Conservation (phyloP, 441 rosid genomes). For the Biscutella laevigata region DNA sequence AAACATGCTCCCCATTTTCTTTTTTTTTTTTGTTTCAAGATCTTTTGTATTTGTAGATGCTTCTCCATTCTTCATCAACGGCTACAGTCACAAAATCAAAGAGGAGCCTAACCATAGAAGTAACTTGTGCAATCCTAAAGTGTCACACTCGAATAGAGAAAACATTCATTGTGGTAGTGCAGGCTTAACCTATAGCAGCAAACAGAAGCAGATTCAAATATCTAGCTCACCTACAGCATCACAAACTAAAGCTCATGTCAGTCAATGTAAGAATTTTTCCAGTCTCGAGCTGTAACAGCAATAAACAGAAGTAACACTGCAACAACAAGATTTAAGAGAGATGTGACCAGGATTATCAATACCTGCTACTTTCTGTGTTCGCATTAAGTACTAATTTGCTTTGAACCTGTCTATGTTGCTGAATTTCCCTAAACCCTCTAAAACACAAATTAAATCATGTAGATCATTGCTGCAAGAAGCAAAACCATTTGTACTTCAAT, state of each 20-base stretch:
- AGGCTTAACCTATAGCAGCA: not conserved
- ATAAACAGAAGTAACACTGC: not conserved
- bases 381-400: too few relatives aligned
- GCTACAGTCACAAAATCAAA: too few relatives aligned
- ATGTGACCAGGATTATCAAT: not conserved
- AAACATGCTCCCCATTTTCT: too few relatives aligned
- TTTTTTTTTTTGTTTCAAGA: too few relatives aligned
- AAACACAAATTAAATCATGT: not conserved
- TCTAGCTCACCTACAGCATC: not conserved
- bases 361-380: too few relatives aligned
- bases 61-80: too few relatives aligned
- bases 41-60: too few relatives aligned
- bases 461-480: not conserved
- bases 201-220: conserved; percentile 9
- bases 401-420: too few relatives aligned
- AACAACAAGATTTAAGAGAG: not conserved
- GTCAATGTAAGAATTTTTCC: not conserved
- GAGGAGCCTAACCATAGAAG: too few relatives aligned
- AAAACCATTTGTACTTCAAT: not conserved
- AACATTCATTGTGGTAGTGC: too few relatives aligned
- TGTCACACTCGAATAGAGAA: too few relatives aligned
- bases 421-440: not conserved
- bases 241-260: conserved; percentile 1
- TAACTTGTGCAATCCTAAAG: too few relatives aligned
- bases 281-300: not conserved